Conservation (phyloP, 129 eudicot species). For the Arctium lappa region DNA sequence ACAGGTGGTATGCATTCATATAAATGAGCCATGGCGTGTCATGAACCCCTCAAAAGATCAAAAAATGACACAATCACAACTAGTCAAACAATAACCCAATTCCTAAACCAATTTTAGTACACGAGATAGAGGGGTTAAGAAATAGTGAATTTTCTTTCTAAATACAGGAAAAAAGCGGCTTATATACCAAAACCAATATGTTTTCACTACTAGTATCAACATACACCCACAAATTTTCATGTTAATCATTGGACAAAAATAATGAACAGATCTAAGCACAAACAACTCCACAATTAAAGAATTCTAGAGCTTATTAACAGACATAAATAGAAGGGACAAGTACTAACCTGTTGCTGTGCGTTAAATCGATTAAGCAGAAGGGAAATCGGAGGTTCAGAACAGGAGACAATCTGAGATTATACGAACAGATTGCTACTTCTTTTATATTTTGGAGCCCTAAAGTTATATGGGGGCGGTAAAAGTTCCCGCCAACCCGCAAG, state of each 20-base stretch:
- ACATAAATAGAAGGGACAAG: background rate
- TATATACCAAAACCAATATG: background rate
- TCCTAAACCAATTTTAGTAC: background rate
- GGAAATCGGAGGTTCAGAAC: background rate
- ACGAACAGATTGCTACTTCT: background rate
- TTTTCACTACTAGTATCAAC: background rate
- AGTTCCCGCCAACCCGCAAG: background rate
- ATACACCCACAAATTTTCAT: background rate
- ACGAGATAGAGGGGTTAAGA: background rate
- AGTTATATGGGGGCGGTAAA: background rate
- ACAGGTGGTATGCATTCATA: constrained; percentile 5
- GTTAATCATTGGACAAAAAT: background rate
- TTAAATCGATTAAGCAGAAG: background rate
- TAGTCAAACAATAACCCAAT: background rate
- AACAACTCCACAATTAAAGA: background rate
- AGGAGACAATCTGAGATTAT: background rate
- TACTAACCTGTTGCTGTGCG: constrained; percentile 5
- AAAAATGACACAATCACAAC: background rate
- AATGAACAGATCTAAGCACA: background rate
- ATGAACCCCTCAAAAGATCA: background rate
- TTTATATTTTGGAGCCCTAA: background rate
- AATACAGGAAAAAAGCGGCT: background rate
- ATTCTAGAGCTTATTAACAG: background rate
- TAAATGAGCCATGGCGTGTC: background rate
- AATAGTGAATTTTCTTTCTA: background rate